Evolutionary conservation across 345 rosid species (phyloP), one percentile per base, ranked within the genome.

Genomic region (Lepidium aucheri): DNA sequence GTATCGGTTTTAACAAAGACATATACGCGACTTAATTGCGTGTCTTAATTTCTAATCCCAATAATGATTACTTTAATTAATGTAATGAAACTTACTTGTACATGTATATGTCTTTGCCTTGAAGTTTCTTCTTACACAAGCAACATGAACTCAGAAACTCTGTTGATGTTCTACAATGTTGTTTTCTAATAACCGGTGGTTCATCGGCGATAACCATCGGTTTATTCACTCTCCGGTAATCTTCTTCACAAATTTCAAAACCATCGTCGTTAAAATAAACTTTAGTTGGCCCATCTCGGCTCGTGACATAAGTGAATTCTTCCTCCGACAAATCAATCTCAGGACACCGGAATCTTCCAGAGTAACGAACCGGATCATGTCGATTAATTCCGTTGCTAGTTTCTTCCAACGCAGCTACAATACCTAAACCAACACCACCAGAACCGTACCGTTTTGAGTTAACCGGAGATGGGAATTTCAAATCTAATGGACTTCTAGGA

Each of bases 21-120:
- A 24, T 24, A 24, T 20, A 24, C 26, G 26, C 26, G 26, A 24
- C 2, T 24, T 24, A 24, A 24, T 24, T 24, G 26, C 26, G 26
- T 24, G 26, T 24, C 26, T 24, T 24, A 24, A 24, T 24, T 24
- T 24, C 2, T 24, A 24, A 24, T 24, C 26, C 26, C 26, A 24
- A 24, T 1, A 26, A 4, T 26, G 30, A 26, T 26, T n/a, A n/a
- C n/a, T n/a, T 26, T 6, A 1, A 4, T 26, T 26, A 26, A 26
- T 26, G 6, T 26, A 24, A 24, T 24, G 28, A 36, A 74, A n/a
- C 41, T 51, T 78, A 91, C 92, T 89, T 87, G 86, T 92, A 92
- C 83, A 92, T 92, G 84, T 82, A 92, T 32, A 87, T 84, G 73
- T 87, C 91, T 77, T 72, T 74, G 73, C 89, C 96, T 5, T 76